These are phyloP conservation scores for Helminthosporium solani DNA, from an alignment of 2,329 filamentous ascomycete genomes.

Conservation along the genomic window DNA sequence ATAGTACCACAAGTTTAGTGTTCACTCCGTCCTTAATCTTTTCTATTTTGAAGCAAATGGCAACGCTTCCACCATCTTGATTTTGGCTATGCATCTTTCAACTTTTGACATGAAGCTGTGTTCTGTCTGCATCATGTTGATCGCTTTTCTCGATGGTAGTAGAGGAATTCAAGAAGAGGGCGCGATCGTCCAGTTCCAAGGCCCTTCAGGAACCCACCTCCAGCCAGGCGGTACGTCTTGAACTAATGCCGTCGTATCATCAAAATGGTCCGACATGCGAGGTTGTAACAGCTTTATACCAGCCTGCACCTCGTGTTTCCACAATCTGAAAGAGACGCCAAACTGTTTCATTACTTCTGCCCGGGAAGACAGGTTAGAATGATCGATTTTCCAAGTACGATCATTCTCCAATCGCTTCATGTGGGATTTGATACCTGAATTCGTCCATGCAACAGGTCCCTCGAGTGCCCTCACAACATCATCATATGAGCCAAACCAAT, in stretches of 20 bases:
- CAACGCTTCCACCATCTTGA: too few relatives aligned
- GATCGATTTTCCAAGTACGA: conserved; percentile 7
- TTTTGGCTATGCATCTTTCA: too few relatives aligned
- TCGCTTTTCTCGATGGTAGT: not conserved
- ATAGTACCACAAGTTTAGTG: too few relatives aligned
- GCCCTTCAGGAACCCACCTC: conserved; percentile 11
- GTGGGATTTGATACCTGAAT: conserved; percentile 1
- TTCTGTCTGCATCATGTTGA: not conserved
- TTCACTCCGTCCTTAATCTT: too few relatives aligned
- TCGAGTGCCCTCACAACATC: conserved; percentile 11
- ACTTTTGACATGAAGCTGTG: too few relatives aligned
- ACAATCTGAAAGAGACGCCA: conserved; percentile 15
- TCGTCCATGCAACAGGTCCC: conserved; percentile 8
- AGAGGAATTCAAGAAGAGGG: not conserved
- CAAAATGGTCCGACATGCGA: conserved; percentile 7
- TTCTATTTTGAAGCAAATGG: too few relatives aligned
- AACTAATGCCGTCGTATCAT: conserved; percentile 3
- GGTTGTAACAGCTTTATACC: conserved; percentile 4
- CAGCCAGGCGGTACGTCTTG: conserved; percentile 9
- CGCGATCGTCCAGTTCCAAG: conserved; percentile 13
- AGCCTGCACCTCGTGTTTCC: conserved; percentile 13
- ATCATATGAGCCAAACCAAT: conserved; percentile 14
- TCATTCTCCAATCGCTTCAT: not conserved
- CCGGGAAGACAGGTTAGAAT: conserved; percentile 1
- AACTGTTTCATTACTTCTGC: conserved; percentile 10